Base-by-base conservation (phyloP, 192 early-diverging fungal species). In the Allomyces macrogynus region DNA sequence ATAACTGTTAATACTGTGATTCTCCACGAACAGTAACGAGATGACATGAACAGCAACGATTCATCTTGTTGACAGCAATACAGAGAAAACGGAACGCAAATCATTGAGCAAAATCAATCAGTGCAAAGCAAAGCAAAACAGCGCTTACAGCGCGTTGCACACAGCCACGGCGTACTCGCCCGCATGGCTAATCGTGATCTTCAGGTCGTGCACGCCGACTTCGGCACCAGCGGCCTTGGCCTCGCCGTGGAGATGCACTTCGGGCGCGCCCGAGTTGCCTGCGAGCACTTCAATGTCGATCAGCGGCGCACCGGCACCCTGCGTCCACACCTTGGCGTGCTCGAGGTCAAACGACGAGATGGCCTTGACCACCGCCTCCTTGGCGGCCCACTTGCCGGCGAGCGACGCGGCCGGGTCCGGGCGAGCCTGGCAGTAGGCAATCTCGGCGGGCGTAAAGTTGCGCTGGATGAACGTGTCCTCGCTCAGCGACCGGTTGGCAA, bases 361-460 rank as follows among this genome's bases (percentile, higher is more conserved):
- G 16, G 93, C 92, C 82, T 97, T 97, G 70, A 97, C 79, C 18
- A 91, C 89, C 1, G 93, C 89, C 69, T 97, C 93, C 81, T 97
- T 97, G 64, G 93, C 93, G 9, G 87, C 87, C 93, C 93, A 97
- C 27, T 87, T 82, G 63, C 93, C 93, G 40, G 93, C 86, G 74
- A 89, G 92, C 74, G 88, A 90, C 0, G 90, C 78, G 67, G 84
- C 83, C 18, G 87, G 83, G 69, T 86, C 83, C 18, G 90, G 80
- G 1, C 80, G 77, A 27, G 68, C 63, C 44, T 72, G 60, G 75
- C 93, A 97, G 75, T 97, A 93, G 4, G 70, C 74, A 57, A 84
- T 83, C 71, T 95, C 92, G n/a, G 72, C 69, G 4, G 26, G 23
- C 1, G 92, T 97, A 63, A 93, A 94, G 81, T 97, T 97, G 68